Conservation (phyloP, 2,329 filamentous ascomycete species). For the Aspergillus luchuensis region DNA sequence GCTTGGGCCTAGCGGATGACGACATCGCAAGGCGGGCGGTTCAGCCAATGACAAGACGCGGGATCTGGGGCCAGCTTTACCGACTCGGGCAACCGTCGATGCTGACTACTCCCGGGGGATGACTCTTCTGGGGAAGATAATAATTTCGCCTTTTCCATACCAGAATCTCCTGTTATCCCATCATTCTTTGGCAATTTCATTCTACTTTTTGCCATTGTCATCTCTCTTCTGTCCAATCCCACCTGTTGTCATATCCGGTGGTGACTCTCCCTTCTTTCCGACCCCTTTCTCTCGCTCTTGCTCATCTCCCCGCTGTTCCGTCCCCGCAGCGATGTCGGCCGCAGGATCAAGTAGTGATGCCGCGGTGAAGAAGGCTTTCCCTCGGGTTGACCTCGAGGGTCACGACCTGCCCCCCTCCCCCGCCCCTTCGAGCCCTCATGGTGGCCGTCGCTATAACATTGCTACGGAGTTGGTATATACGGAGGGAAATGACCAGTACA, state of each 20-base stretch:
- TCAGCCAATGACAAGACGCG: constrained; percentile 15
- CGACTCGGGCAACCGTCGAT: constrained; percentile 13
- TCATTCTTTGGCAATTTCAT: constrained; percentile 4
- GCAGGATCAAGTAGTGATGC: constrained; percentile 33
- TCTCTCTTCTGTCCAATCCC: neutral
- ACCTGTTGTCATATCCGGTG: neutral
- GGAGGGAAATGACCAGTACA: constrained; percentile 95
- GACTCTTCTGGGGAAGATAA: constrained; percentile 19
- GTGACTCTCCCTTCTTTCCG: neutral
- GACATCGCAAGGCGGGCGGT: constrained; percentile 16
- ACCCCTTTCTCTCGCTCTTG: neutral
- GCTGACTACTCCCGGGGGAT: constrained; percentile 9
- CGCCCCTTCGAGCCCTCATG: constrained; percentile 84
- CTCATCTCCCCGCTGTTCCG: constrained; percentile 28
- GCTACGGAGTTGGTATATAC: constrained; percentile 97
- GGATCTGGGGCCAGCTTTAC: constrained; percentile 10
- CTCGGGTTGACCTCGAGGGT: constrained; percentile 74
- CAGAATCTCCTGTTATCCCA: constrained; percentile 7
- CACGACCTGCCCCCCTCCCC: constrained; percentile 88
- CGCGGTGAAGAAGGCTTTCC: constrained; percentile 53
- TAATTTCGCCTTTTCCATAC: constrained; percentile 6
- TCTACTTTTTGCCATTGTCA: constrained; percentile 6
- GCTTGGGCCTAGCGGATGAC: constrained; percentile 20
- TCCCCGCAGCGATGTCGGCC: constrained; percentile 44
- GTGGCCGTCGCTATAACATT: constrained; percentile 84